phyloP scores from a whole-genome alignment of 2,329 filamentous ascomycete species.

The Colletotrichum tanaceti region DNA sequence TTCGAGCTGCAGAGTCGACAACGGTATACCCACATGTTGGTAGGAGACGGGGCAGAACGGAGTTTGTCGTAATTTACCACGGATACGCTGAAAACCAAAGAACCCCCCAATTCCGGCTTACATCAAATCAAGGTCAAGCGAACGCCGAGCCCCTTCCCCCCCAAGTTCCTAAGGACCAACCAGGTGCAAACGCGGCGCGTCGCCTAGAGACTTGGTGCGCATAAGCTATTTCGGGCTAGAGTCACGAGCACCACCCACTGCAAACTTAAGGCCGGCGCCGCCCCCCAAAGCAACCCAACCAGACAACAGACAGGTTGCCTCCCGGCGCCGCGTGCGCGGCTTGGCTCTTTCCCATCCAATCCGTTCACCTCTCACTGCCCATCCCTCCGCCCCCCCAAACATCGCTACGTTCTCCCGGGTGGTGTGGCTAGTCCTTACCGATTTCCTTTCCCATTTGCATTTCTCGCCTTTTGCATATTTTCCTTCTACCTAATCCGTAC shows the following conservation, averaged over 20 bases:
- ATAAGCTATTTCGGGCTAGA: slow-evolving; percentile 37
- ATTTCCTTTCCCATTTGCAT: background rate
- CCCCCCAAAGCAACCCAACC: slow-evolving; percentile 10
- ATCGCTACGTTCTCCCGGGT: slow-evolving; percentile 33
- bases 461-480: background rate
- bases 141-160: too few species aligned
- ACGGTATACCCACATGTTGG: background rate
- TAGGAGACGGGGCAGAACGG: background rate
- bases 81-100: background rate
- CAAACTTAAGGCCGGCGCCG: slow-evolving; percentile 28
- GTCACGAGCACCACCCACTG: slow-evolving; percentile 36
- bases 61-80: background rate
- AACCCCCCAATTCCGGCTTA: too few species aligned
- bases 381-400: slow-evolving; percentile 14
- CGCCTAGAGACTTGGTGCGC: slow-evolving; percentile 37
- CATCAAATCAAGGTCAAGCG: too few species aligned
- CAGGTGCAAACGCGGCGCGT: slow-evolving; percentile 13
- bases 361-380: slow-evolving; percentile 14
- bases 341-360: slow-evolving; percentile 35
- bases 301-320: slow-evolving; percentile 19
- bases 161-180: slow-evolving; percentile 8
- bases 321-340: slow-evolving; percentile 25
- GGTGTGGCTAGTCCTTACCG: slow-evolving; percentile 11
- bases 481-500: background rate
- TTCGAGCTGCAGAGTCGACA: background rate